These are phyloP conservation scores for Fusarium chuoi DNA, from an alignment of 2,329 filamentous ascomycete species.

Conservation along the genomic window DNA sequence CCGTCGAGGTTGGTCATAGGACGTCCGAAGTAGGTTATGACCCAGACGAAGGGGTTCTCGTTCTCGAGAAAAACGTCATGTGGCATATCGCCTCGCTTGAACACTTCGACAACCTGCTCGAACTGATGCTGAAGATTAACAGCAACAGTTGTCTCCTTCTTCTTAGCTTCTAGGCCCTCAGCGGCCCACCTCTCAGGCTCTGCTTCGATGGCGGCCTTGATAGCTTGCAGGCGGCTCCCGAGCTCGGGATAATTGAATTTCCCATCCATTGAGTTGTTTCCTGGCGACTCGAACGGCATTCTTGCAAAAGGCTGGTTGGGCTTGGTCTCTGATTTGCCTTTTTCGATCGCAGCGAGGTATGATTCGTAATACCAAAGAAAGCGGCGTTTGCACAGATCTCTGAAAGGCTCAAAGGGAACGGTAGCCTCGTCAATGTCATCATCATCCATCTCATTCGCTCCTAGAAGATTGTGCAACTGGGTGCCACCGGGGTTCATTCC, in stretches of 20 bases:
- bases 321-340: slow-evolving; percentile 71
- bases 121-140: slow-evolving; percentile 86
- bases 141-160: slow-evolving; percentile 78
- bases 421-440: slow-evolving; percentile 65
- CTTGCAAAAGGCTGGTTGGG: slow-evolving; percentile 73
- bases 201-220: slow-evolving; percentile 76
- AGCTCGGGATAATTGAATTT: slow-evolving; percentile 84
- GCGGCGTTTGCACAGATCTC: slow-evolving; percentile 87
- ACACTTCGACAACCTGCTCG: slow-evolving; percentile 80
- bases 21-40: slow-evolving; percentile 86
- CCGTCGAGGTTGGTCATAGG: slow-evolving; percentile 95
- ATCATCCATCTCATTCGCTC: slow-evolving; percentile 54
- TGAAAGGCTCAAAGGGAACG: slow-evolving; percentile 83
- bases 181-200: slow-evolving; percentile 78
- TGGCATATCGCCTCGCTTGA: slow-evolving; percentile 76
- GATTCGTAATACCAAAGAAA: slow-evolving; percentile 97
- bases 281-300: slow-evolving; percentile 83
- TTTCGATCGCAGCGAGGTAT: slow-evolving; percentile 77
- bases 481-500: slow-evolving; percentile 67
- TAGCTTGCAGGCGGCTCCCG: slow-evolving; percentile 71
- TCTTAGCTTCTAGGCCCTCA: slow-evolving; percentile 71
- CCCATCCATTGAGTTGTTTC: slow-evolving; percentile 85
- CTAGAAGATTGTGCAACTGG: slow-evolving; percentile 40
- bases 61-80: slow-evolving; percentile 81
- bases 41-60: slow-evolving; percentile 90